Conservation (phyloP, 2,329 filamentous ascomycete species). For the Capronia coronata region DNA sequence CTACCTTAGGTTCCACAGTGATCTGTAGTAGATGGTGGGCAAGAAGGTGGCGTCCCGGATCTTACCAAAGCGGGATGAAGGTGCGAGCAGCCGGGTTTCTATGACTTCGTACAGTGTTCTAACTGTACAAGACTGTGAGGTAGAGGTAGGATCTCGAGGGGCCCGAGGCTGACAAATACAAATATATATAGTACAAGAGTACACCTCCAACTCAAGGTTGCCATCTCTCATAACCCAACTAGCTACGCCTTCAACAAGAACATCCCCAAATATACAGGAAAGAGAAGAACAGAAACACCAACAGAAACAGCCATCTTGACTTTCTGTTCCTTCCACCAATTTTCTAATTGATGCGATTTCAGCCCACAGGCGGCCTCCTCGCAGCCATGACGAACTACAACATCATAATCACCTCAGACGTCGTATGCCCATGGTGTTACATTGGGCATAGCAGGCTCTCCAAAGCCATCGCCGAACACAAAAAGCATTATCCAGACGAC, state of each 20-base stretch:
- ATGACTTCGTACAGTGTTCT: too few relatives aligned
- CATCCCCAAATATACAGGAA: background rate
- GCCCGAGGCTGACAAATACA: conserved; percentile 1
- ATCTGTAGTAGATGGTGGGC: too few relatives aligned
- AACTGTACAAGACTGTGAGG: too few relatives aligned
- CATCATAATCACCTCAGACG: conserved; percentile 74
- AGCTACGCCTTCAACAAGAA: background rate
- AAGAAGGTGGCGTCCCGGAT: too few relatives aligned
- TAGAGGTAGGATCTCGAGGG: too few relatives aligned
- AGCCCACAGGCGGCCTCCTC: conserved; percentile 7
- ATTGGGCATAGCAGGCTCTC: conserved; percentile 71
- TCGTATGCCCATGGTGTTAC: conserved; percentile 66
- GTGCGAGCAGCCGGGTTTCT: too few relatives aligned
- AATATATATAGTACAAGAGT: background rate
- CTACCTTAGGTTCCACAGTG: too few relatives aligned
- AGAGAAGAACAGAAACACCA: background rate
- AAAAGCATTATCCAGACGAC: conserved; percentile 58
- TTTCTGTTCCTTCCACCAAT: too few relatives aligned
- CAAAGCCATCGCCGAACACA: conserved; percentile 62
- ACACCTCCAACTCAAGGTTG: too few relatives aligned
- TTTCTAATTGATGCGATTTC: conserved; percentile 11
- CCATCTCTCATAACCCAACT: too few relatives aligned
- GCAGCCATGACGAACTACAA: conserved; percentile 63
- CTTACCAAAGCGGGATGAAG: too few relatives aligned
- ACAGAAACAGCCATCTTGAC: background rate